Percentiles rank a stretch among this genome's conserved stretches.
Conservation (phyloP, 139 green algal genomes). For the Dunaliella primolecta region DNA sequence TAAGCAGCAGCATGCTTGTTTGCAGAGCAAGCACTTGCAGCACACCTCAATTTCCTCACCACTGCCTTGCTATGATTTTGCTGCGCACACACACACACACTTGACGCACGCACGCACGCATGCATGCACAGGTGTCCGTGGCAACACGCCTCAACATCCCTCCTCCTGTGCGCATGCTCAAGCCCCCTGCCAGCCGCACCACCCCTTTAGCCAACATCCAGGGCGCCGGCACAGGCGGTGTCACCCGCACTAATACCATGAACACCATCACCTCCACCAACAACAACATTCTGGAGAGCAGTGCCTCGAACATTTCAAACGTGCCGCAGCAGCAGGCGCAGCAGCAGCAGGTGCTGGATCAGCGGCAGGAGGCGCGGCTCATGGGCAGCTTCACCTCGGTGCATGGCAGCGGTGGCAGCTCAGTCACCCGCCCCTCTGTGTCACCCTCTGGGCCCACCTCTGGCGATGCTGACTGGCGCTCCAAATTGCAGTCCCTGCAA, state of each 20-base stretch:
- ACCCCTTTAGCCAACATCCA: too few species aligned
- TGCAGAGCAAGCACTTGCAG: too few species aligned
- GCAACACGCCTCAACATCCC: constrained; percentile 39
- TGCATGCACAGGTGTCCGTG: constrained; percentile 26
- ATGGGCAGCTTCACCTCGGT: too few species aligned
- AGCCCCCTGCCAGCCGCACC: background rate
- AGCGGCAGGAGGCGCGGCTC: background rate
- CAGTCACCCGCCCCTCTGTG: too few species aligned
- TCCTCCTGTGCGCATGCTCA: constrained; percentile 29
- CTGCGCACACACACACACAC: too few species aligned
- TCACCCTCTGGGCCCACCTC: background rate
- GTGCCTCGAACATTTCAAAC: background rate
- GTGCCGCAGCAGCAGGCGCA: background rate
- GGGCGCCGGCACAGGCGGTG: background rate
- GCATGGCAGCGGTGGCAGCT: too few species aligned
- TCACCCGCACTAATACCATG: background rate
- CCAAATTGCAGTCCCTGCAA: background rate
- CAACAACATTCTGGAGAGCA: background rate
- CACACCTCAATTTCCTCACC: too few species aligned
- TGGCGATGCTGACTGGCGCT: background rate
- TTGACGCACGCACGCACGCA: too few species aligned
- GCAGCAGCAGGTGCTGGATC: background rate
- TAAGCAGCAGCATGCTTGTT: too few species aligned
- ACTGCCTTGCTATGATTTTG: too few species aligned
- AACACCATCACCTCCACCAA: background rate